phyloP scores from a whole-genome alignment of 106 monocot genomes.

The Chionographis japonica region DNA sequence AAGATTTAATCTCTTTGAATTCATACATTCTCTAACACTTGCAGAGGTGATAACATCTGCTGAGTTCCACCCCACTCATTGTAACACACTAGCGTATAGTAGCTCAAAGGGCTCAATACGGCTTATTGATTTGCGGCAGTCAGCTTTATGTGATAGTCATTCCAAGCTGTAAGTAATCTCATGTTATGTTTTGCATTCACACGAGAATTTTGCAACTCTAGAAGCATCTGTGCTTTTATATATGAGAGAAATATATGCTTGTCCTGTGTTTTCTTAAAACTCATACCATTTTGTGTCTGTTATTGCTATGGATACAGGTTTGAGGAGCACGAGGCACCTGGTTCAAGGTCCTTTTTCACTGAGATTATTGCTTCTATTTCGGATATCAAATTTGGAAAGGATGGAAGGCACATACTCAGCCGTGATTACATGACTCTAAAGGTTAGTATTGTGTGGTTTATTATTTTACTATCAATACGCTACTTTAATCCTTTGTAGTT shows the following conservation, averaged over 20 bases:
- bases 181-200: background rate
- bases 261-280: too few species aligned
- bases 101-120: conserved; percentile 55
- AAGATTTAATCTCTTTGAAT: background rate
- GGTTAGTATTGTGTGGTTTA: conserved; percentile 12
- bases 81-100: conserved; percentile 53
- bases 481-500: too few species aligned
- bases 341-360: conserved; percentile 56
- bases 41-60: conserved; percentile 70
- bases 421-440: conserved; percentile 64
- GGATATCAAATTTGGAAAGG: conserved; percentile 47
- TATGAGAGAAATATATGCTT: too few species aligned
- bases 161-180: conserved; percentile 38
- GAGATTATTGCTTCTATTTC: conserved; percentile 57
- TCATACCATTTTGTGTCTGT: background rate
- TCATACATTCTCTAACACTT: background rate
- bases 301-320: conserved; percentile 28
- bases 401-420: conserved; percentile 55
- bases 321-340: conserved; percentile 44
- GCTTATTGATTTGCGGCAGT: conserved; percentile 49
- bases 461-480: too few species aligned
- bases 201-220: too few species aligned
- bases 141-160: conserved; percentile 55
- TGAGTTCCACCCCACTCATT: conserved; percentile 55
- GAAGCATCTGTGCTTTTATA: too few species aligned